phyloP scores from a whole-genome alignment of 108 stramenopile genomes.

The Skeletonema costatum region DNA sequence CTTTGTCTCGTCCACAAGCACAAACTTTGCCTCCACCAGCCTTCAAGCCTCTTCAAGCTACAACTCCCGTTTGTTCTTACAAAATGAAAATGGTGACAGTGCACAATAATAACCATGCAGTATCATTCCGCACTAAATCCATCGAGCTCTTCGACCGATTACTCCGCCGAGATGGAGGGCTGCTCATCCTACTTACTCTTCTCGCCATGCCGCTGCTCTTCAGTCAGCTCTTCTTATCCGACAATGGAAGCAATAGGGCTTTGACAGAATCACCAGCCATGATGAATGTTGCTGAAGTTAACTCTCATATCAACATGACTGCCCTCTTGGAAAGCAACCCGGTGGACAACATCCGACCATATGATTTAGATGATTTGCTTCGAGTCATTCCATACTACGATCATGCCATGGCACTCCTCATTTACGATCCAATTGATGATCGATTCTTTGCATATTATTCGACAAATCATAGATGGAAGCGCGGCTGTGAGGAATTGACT shows the following conservation, averaged over 20 bases:
- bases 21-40: too few species aligned
- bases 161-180: not conserved
- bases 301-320: not conserved
- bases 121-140: not conserved
- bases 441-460: not conserved
- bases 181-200: not conserved
- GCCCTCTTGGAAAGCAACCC: not conserved
- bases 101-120: not conserved
- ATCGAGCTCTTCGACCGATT: not conserved
- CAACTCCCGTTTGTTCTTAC: too few species aligned
- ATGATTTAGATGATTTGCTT: constrained; percentile 3
- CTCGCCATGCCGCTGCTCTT: not conserved
- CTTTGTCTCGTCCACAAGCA: too few species aligned
- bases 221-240: not conserved
- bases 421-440: constrained; percentile 3
- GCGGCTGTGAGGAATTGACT: not conserved
- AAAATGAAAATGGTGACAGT: not conserved
- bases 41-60: too few species aligned
- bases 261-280: not conserved
- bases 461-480: constrained; percentile 1
- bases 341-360: constrained; percentile 1
- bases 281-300: not conserved
- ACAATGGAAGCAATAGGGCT: not conserved
- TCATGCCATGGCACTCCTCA: constrained; percentile 14
- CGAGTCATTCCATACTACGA: not conserved